Evolutionary conservation across 129 eudicot species (phyloP).

Genomic region (Escallonia herrerae): DNA sequence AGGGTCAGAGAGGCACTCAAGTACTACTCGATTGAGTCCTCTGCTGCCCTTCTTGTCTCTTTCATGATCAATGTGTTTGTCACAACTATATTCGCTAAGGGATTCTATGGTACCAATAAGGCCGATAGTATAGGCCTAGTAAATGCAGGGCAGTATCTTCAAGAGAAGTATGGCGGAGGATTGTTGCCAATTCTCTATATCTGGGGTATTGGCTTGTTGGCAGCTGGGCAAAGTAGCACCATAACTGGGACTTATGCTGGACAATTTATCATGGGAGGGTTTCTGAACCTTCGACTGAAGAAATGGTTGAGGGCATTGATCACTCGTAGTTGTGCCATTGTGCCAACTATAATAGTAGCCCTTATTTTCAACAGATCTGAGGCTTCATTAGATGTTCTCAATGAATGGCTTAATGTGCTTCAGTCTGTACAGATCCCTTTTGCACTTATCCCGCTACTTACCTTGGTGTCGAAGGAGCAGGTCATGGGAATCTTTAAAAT

Average conservation of each 20-base stretch:
- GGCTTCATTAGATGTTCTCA: constrained; percentile 48
- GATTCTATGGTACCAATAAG: constrained; percentile 44
- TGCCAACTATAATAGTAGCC: constrained; percentile 68
- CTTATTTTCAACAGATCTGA: constrained; percentile 46
- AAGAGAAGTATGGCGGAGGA: constrained; percentile 56
- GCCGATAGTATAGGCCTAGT: constrained; percentile 49
- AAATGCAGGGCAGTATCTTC: constrained; percentile 62
- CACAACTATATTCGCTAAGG: constrained; percentile 67
- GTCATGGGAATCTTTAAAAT: constrained; percentile 57
- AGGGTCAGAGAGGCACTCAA: constrained; percentile 70
- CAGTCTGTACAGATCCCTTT: constrained; percentile 79
- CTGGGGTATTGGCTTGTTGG: constrained; percentile 72
- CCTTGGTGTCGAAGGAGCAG: constrained; percentile 51
- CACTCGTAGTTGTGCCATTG: constrained; percentile 61
- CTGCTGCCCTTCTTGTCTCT: constrained; percentile 43
- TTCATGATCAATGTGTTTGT: constrained; percentile 52
- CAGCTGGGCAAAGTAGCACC: constrained; percentile 86
- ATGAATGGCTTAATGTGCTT: constrained; percentile 78
- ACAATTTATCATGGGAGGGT: constrained; percentile 74
- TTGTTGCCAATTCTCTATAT: constrained; percentile 65
- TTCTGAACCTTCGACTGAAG: constrained; percentile 50
- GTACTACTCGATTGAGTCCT: constrained; percentile 71
- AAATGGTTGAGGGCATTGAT: constrained; percentile 73
- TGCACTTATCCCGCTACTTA: constrained; percentile 67
- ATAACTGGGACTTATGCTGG: constrained; percentile 75